These are phyloP conservation scores for Phytomonas serpens DNA, from an alignment of 208 protist species.

Conservation along the genomic window DNA sequence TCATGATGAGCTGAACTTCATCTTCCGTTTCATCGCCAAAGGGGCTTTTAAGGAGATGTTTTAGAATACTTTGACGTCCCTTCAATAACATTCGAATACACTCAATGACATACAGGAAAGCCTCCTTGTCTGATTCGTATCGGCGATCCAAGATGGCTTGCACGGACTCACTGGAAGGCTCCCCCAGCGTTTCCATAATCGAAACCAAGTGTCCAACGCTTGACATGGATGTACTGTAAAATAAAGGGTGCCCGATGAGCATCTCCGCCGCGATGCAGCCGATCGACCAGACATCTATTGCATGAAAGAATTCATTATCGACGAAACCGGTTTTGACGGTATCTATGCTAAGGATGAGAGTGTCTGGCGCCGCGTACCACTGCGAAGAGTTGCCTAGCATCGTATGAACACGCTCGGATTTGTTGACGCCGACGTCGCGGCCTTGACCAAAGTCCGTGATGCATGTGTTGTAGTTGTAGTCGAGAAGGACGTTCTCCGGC, in stretches of 20 bases:
- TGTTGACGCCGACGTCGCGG: constrained; percentile 55
- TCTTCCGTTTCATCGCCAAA: constrained; percentile 66
- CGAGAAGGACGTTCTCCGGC: constrained; percentile 87
- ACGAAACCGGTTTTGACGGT: constrained; percentile 71
- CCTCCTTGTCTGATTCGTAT: constrained; percentile 24
- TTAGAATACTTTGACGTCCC: constrained; percentile 18
- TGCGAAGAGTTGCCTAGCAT: constrained; percentile 81
- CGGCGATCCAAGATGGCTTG: constrained; percentile 53
- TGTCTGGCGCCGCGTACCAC: constrained; percentile 98
- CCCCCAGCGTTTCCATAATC: constrained; percentile 87
- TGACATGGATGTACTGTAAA: constrained; percentile 85
- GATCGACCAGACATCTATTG: constrained; percentile 88
- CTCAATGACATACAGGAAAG: constrained; percentile 36
- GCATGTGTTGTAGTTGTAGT: constrained; percentile 86
- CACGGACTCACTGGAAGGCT: constrained; percentile 67
- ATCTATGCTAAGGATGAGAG: constrained; percentile 84
- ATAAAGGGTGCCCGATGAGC: constrained; percentile 64
- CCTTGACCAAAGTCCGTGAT: constrained; percentile 97
- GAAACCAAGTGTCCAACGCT: constrained; percentile 88
- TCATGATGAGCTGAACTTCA: constrained; percentile 58
- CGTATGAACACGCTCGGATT: constrained; percentile 39
- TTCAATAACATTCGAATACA: constrained; percentile 4
- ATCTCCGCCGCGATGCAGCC: constrained; percentile 90
- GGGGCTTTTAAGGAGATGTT: constrained; percentile 40
- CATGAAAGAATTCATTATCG: constrained; percentile 61